Conservation (phyloP, 345 rosid species). For the Gossypium herbaceum region DNA sequence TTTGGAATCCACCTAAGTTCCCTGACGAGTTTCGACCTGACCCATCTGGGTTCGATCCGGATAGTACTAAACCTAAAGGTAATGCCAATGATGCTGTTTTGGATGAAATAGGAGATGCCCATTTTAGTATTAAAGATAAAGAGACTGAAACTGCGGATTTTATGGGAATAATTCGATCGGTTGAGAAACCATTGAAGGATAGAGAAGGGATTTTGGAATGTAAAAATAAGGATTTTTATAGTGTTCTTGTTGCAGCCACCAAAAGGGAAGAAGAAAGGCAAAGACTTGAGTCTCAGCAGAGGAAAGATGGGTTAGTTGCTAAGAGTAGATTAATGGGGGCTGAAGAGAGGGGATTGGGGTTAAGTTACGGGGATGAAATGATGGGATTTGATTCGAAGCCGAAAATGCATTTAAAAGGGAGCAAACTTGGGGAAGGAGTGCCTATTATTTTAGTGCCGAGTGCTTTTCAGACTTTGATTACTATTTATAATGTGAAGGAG, state of each 20-base stretch:
- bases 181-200: slow-evolving; percentile 78
- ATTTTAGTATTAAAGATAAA: slow-evolving; percentile 17
- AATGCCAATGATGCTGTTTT: slow-evolving; percentile 21
- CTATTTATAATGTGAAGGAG: slow-evolving; percentile 90
- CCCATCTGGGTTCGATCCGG: slow-evolving; percentile 25
- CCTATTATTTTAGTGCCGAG: slow-evolving; percentile 91
- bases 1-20: slow-evolving; percentile 29
- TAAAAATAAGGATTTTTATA: slow-evolving; percentile 67
- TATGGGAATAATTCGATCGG: slow-evolving; percentile 42
- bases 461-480: slow-evolving; percentile 85
- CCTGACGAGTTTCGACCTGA: slow-evolving; percentile 47
- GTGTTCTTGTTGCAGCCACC: slow-evolving; percentile 70
- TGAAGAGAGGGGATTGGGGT: slow-evolving; percentile 73
- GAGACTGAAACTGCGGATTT: slow-evolving; percentile 20
- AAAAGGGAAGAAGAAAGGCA: slow-evolving; percentile 84
- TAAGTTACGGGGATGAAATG: slow-evolving; percentile 55
- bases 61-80: slow-evolving; percentile 15
- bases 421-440: slow-evolving; percentile 88
- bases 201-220: slow-evolving; percentile 67
- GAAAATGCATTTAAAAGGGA: slow-evolving; percentile 65
- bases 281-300: slow-evolving; percentile 83
- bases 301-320: slow-evolving; percentile 94
- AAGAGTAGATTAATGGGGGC: slow-evolving; percentile 79
- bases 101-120: slow-evolving; percentile 25
- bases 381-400: slow-evolving; percentile 57